Percentiles rank a stretch among this genome's conserved stretches.
Conservation (phyloP, 306 rosid genomes). For the Albizia julibrissin region DNA sequence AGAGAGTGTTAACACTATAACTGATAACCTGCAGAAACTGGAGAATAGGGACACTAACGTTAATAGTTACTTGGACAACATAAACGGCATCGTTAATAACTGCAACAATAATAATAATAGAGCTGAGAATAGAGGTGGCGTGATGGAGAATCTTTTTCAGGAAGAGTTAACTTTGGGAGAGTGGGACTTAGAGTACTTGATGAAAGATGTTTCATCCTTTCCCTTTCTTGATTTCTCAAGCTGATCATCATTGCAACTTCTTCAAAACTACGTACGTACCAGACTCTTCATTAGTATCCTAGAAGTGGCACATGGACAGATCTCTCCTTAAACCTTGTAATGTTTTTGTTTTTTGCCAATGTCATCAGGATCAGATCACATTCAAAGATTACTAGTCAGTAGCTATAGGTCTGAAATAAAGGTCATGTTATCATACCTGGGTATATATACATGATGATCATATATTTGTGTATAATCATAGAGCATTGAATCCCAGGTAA, state of each 20-base stretch:
- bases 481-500: slow-evolving; percentile 20
- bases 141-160: slow-evolving; percentile 60
- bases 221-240: slow-evolving; percentile 67
- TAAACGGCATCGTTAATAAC: slow-evolving; percentile 32
- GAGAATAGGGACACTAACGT: slow-evolving; percentile 36
- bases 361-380: neutral
- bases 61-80: slow-evolving; percentile 34
- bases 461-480: slow-evolving; percentile 28
- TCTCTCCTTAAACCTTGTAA: slow-evolving; percentile 16
- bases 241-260: slow-evolving; percentile 23
- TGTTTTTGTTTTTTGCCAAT: neutral
- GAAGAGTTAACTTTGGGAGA: slow-evolving; percentile 68
- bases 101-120: slow-evolving; percentile 38
- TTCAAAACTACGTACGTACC: neutral
- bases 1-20: slow-evolving; percentile 52
- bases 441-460: slow-evolving; percentile 35
- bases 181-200: slow-evolving; percentile 87
- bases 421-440: slow-evolving; percentile 36
- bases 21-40: slow-evolving; percentile 39
- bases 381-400: slow-evolving; percentile 18
- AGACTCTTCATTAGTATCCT: neutral
- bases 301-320: neutral
- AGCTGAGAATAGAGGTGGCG: slow-evolving; percentile 25
- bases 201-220: slow-evolving; percentile 82
- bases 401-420: slow-evolving; percentile 46